Base-by-base conservation (phyloP, 768 basidiomycete species). In the Boletus coccyginus region DNA sequence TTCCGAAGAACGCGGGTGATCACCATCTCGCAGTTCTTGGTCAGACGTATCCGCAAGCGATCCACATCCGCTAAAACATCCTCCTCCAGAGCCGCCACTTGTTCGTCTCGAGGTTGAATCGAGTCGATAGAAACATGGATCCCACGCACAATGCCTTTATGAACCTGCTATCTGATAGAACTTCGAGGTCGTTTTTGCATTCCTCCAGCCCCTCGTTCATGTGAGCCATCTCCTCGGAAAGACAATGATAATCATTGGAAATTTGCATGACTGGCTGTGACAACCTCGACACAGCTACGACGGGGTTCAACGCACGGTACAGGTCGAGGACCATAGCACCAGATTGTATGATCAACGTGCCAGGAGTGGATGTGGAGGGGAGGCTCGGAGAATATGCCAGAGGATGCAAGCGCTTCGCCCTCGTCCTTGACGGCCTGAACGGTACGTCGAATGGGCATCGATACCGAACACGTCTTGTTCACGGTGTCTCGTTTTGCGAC, bases 231-330 rank as follows among this genome's bases (percentile, higher is more conserved):
- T 87, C 81, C 21, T 72, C 70, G 31, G 77, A 77, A 29, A 95
- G 77, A 67, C 87, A 91, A 21, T 81, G 62, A 61, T 86, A 92
- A 59, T 95, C 88, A 67, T 97, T 97, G 17, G 90, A 85, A 67
- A 88, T 88, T 47, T 83, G 81, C 80, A 96, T 86, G 1, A 82
- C 82, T 10, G 86, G 74, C 0, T 78, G 74, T 39, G 77, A 69
- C 31, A 90, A 70, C 44, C 77, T 73, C 38, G 75, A 62, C 1
- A 75, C 70, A 56, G 83, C 84, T 35, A 78, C 77, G 38, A 89
- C 78, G 12, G 92, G 92, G 66, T 90, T 84, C 27, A 97, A 68
- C 2, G 91, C 90, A 43, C 88, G 81, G 72, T 86, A 90, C 11
- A 97, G 74, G 52, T 95, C 93, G 53, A 96, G 76, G 3, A 85